phyloP scores from a whole-genome alignment of 306 rosid species.

The Amphicarpaea edgeworthii region DNA sequence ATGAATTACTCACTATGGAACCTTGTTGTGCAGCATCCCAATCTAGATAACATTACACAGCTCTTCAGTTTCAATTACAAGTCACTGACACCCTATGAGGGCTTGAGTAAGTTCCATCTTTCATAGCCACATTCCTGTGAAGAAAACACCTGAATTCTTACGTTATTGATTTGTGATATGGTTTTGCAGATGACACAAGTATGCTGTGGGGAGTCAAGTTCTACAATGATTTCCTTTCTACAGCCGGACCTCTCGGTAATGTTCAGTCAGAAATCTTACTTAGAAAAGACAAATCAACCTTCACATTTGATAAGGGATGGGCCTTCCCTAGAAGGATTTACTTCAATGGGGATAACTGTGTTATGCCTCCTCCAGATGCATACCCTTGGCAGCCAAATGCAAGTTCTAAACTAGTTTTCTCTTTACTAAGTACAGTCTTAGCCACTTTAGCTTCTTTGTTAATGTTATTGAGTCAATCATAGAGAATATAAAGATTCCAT shows the following conservation, averaged over 20 bases:
- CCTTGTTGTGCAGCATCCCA: conserved; percentile 96
- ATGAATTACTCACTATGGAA: conserved; percentile 95
- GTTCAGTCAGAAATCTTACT: conserved; percentile 95
- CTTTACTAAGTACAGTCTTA: conserved; percentile 50
- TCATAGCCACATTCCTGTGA: conserved; percentile 18
- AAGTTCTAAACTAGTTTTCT: conserved; percentile 53
- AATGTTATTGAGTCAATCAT: conserved; percentile 55
- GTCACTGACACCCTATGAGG: conserved; percentile 86
- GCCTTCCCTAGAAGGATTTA: conserved; percentile 96
- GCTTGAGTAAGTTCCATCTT: conserved; percentile 76
- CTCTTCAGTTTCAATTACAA: conserved; percentile 91
- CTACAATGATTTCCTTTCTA: conserved; percentile 83
- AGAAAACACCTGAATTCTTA: conserved; percentile 34
- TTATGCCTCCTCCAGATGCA: conserved; percentile 94
- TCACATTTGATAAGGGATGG: conserved; percentile 97
- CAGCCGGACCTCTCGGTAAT: conserved; percentile 88
- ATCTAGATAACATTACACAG: conserved; percentile 86
- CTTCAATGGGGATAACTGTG: conserved; percentile 78
- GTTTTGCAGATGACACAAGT: conserved; percentile 88
- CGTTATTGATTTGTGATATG: conserved; percentile 28
- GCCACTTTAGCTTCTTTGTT: conserved; percentile 60
- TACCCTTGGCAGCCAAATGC: conserved; percentile 95
- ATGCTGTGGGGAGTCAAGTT: conserved; percentile 94
- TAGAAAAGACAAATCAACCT: conserved; percentile 79
- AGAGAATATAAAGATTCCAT: conserved; percentile 41